Conservation (phyloP, 2,329 filamentous ascomycete genomes). For the Neospermospora avenae region DNA sequence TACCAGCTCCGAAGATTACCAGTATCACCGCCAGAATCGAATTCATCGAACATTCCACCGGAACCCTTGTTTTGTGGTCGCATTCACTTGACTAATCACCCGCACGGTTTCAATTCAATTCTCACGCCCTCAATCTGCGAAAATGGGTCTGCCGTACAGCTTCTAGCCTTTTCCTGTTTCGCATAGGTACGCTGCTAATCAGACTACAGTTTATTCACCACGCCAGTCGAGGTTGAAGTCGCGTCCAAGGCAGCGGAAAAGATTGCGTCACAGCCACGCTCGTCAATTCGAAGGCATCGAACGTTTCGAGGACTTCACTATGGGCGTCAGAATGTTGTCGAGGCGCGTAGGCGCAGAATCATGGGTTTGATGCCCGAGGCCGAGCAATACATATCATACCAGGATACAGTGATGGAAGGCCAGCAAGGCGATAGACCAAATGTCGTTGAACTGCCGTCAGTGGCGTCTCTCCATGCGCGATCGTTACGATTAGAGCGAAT, state of each 20-base stretch:
- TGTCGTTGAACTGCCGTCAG: background rate
- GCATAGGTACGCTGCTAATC: conserved; percentile 25
- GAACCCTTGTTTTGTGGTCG: conserved; percentile 21
- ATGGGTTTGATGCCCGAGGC: conserved; percentile 17
- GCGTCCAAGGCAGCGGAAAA: conserved; percentile 31
- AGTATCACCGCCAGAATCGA: conserved; percentile 14
- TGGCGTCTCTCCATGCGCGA: conserved; percentile 12
- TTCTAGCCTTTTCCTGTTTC: conserved; percentile 19
- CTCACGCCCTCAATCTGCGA: conserved; percentile 10
- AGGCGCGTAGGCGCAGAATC: conserved; percentile 26
- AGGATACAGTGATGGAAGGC: conserved; percentile 16
- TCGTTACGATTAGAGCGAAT: conserved; percentile 21
- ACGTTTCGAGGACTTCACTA: conserved; percentile 20
- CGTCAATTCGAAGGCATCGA: conserved; percentile 32
- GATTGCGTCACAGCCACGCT: conserved; percentile 28
- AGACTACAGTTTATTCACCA: conserved; percentile 32
- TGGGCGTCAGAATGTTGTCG: conserved; percentile 19
- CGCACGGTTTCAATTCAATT: background rate
- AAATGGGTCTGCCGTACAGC: conserved; percentile 36
- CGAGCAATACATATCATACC: conserved; percentile 15
- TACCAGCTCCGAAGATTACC: conserved; percentile 10
- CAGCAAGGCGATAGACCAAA: background rate
- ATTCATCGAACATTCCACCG: conserved; percentile 18
- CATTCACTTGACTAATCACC: conserved; percentile 1
- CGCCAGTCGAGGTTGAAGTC: conserved; percentile 31